Evolutionary conservation across 1,139 yeast species (phyloP), one percentile per base, ranked within the genome.

Genomic region (Geotrichum aggregatum): DNA sequence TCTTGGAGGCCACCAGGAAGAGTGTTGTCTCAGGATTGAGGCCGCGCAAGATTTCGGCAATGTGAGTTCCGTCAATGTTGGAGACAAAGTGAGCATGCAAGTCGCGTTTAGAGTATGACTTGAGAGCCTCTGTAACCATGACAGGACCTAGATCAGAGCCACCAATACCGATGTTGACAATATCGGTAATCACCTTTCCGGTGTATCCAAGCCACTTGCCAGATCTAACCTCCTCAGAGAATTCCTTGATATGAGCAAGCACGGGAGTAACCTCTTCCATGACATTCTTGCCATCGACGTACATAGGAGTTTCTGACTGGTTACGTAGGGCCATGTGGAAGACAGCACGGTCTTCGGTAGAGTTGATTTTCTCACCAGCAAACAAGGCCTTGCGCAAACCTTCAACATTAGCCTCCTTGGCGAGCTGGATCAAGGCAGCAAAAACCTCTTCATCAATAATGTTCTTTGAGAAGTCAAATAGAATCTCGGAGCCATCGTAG

Each of bases 71-170:
- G 69, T 92, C 98, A 67, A 92, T 92, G 80, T 92, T 92, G 63
- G 98, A 91, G 56, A 92, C 98, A 72, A 89, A 92, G 76, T 92
- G 96, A 52, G 81, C 96, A 59, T 76, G 73, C 64, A 92, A 77
- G 57, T 83, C 86, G 58, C 83, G 82, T 66, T 84, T 77, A 58
- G 91, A 76, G 73, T 92, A 92, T 60, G 87, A 83, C 77, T 91
- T 92, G 70, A 92, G 80, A 36, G 98, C 97, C 75, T 92, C 98
- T 56, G 97, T 89, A 63, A 92, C 98, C 98, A 92, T 92, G 54
- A 92, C 98, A 49, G 98, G 98, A 64, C 98, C 98, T 66, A 92
- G 80, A 72, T 92, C 98, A 30, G 98, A 89, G 62, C 98, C 98
- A 68, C 98, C 98, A 69, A 92, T 92, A 73, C 98, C 98, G 66